phyloP scores from a whole-genome alignment of 2,329 filamentous ascomycete genomes.

The Phialophora chinensis region DNA sequence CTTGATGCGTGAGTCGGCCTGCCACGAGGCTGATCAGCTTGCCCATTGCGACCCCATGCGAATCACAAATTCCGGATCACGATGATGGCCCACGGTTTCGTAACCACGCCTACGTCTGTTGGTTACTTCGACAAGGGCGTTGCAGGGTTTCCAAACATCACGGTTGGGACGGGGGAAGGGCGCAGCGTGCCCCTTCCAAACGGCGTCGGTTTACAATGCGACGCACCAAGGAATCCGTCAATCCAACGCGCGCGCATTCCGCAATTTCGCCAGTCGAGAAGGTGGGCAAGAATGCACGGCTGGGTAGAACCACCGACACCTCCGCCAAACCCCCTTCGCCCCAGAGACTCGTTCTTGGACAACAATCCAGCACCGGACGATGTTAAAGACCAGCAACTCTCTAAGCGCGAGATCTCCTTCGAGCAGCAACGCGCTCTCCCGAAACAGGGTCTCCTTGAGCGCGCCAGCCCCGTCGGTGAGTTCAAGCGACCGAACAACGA shows the following conservation, averaged over 20 bases:
- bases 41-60: not conserved
- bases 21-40: not conserved
- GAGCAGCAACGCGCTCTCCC: slow-evolving; percentile 31
- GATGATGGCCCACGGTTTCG: not conserved
- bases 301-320: not conserved
- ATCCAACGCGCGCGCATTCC: slow-evolving; percentile 20
- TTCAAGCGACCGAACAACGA: not conserved
- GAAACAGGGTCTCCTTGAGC: slow-evolving; percentile 2
- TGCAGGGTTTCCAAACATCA: slow-evolving; percentile 25
- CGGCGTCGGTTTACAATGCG: slow-evolving; percentile 21
- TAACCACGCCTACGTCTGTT: not conserved
- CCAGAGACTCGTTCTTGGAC: slow-evolving; percentile 5
- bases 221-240: slow-evolving; percentile 12
- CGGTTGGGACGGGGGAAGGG: not conserved
- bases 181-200: slow-evolving; percentile 20
- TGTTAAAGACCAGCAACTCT: not conserved
- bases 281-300: slow-evolving; percentile 31
- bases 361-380: slow-evolving; percentile 4
- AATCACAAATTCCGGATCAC: not conserved
- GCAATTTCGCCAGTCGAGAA: slow-evolving; percentile 33
- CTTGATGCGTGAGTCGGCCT: slow-evolving; percentile 1
- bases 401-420: slow-evolving; percentile 30
- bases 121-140: slow-evolving; percentile 14
- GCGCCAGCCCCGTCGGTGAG: not conserved
- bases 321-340: not conserved